Base-by-base conservation (phyloP, 2,329 filamentous ascomycete genomes). In the Helminthosporium solani region DNA sequence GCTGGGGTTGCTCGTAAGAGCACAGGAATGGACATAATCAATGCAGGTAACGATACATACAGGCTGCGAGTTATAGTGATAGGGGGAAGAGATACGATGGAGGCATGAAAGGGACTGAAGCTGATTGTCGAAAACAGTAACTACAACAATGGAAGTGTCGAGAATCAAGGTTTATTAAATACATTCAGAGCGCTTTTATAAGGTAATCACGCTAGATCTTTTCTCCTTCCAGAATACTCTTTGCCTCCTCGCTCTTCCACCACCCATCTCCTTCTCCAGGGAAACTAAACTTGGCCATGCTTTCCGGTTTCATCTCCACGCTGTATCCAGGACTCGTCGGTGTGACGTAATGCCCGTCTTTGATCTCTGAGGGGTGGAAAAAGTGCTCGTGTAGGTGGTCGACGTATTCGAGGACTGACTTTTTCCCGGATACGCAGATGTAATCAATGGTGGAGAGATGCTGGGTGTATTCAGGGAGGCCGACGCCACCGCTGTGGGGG, bases 331-430 rank as follows among this genome's bases (percentile, higher is more conserved):
- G 79, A 66, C 90, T 84, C 53, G 75, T 85, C 0, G 91, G 90
- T 1, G 91, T 96, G 56, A 87, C 86, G 73, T 95, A 95, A 72
- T 90, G 94, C 3, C 90, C 91, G 56, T 90, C 85, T 73, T 85
- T 83, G 61, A 96, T 89, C 46, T 85, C 80, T 2, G 84, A 81
- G 1, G 90, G 90, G 70, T 95, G 81, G 64, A 89, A 75, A 70
- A 96, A 96, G 74, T 96, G 90, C 79, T 96, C 90, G 71, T 96
- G 91, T 63, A 96, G 73, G 72, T 95, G 89, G 68, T 96, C 90
- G 19, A 96, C 90, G 71, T 91, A 96, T 76, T 96, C 91, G 46
- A 96, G 75, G 37, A 96, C 82, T 19, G 84, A 88, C 65, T 84
- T 80, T 78, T 90, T 88, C 15, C 88, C 90, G 50, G 80, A 86